Conservation (phyloP, 1,284 basidiomycete species). For the Gomphus bonarii region DNA sequence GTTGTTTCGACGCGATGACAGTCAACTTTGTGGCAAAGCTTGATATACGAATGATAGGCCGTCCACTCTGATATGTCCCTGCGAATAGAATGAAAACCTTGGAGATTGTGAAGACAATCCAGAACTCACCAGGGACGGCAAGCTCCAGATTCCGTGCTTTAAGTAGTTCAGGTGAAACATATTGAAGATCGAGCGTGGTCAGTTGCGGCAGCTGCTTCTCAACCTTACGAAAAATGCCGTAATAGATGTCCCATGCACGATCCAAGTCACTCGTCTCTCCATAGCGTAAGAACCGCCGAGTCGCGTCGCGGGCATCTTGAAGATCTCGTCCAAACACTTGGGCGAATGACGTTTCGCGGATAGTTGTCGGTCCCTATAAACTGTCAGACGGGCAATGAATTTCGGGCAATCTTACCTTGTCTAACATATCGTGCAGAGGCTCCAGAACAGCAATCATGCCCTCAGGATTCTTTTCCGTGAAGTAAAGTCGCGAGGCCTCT, state of each 20-base stretch:
- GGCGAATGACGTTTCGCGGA: constrained; percentile 91
- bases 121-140: constrained; percentile 69
- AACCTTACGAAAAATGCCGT: constrained; percentile 90
- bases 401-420: constrained; percentile 49
- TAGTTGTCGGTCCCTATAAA: constrained; percentile 79
- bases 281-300: constrained; percentile 77
- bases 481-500: constrained; percentile 95
- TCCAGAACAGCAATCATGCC: constrained; percentile 96
- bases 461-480: constrained; percentile 97
- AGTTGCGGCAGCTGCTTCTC: constrained; percentile 90
- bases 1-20: constrained; percentile 98
- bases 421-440: constrained; percentile 90
- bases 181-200: constrained; percentile 92
- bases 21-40: constrained; percentile 81
- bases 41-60: constrained; percentile 75
- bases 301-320: constrained; percentile 89
- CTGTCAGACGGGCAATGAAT: not conserved
- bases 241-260: constrained; percentile 99
- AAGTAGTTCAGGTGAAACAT: constrained; percentile 90
- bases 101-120: not conserved
- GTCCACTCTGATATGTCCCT: constrained; percentile 93
- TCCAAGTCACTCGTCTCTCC: constrained; percentile 89
- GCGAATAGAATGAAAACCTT: not conserved
- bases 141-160: constrained; percentile 87
- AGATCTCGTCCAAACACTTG: constrained; percentile 94